Evolutionary conservation across 2,329 filamentous ascomycete species (phyloP).

Genomic region (Hortaea sp.): DNA sequence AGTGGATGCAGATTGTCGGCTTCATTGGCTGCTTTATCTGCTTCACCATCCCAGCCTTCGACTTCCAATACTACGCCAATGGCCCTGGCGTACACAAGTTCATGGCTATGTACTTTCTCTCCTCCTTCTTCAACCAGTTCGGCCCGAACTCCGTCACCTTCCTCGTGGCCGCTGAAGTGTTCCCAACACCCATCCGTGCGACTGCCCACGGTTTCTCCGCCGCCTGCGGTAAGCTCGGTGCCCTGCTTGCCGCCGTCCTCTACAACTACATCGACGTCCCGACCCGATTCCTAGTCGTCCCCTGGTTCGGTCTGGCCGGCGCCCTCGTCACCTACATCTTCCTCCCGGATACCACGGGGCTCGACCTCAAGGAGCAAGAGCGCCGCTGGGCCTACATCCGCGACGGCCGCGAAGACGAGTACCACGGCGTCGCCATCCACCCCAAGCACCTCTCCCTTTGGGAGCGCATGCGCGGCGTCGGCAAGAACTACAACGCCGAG

Average conservation of each 20-base stretch:
- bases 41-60: slow-evolving; percentile 84
- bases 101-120: slow-evolving; percentile 97
- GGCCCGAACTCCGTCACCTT: slow-evolving; percentile 95
- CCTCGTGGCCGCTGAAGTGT: slow-evolving; percentile 93
- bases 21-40: slow-evolving; percentile 90
- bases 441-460: slow-evolving; percentile 77
- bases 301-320: slow-evolving; percentile 87
- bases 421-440: slow-evolving; percentile 90
- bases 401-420: slow-evolving; percentile 64
- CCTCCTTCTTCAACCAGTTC: slow-evolving; percentile 98
- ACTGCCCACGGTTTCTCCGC: slow-evolving; percentile 94
- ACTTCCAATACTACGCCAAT: slow-evolving; percentile 72
- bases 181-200: slow-evolving; percentile 84
- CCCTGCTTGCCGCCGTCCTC: slow-evolving; percentile 73
- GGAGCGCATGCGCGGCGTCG: slow-evolving; percentile 69
- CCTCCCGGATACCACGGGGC: slow-evolving; percentile 92
- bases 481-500: slow-evolving; percentile 74
- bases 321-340: slow-evolving; percentile 75
- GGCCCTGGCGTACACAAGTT: slow-evolving; percentile 68
- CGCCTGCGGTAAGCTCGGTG: slow-evolving; percentile 78
- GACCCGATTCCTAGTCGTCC: slow-evolving; percentile 82
- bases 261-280: slow-evolving; percentile 90
- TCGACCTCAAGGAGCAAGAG: slow-evolving; percentile 95
- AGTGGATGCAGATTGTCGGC: slow-evolving; percentile 90
- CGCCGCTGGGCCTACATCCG: slow-evolving; percentile 85